These are phyloP conservation scores for Debaryomyces prosopidis DNA, from an alignment of 805 yeast genomes.

Conservation along the genomic window DNA sequence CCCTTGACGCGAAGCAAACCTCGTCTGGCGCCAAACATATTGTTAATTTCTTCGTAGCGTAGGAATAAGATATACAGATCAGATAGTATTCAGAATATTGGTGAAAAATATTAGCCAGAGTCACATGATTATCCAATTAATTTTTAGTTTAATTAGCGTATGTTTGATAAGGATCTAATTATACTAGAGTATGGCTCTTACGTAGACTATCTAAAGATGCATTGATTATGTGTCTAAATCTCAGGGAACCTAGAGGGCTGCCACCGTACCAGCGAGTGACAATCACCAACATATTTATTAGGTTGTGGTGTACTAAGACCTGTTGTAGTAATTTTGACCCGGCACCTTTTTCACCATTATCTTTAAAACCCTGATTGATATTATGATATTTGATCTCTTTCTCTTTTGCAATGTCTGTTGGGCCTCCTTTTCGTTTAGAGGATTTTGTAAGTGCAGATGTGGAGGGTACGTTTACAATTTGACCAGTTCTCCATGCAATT, in stretches of 20 bases:
- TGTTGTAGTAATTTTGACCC: slow-evolving; percentile 58
- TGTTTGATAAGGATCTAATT: neutral
- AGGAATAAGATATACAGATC: neutral
- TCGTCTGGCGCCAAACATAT: neutral
- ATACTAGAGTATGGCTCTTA: neutral
- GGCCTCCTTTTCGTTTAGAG: slow-evolving; percentile 34
- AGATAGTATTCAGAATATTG: neutral
- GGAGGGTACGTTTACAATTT: neutral
- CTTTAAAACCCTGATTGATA: slow-evolving; percentile 60
- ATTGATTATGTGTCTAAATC: slow-evolving; percentile 67
- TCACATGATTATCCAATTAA: neutral
- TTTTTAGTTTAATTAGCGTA: neutral
- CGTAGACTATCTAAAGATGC: slow-evolving; percentile 3
- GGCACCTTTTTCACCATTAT: slow-evolving; percentile 76
- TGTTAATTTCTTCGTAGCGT: neutral
- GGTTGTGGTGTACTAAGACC: slow-evolving; percentile 48
- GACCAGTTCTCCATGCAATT: slow-evolving; percentile 68
- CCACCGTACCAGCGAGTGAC: slow-evolving; percentile 88
- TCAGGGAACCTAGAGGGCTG: slow-evolving; percentile 63
- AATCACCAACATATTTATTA: slow-evolving; percentile 59
- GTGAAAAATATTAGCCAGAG: neutral
- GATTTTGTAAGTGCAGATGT: neutral
- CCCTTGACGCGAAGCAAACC: neutral
- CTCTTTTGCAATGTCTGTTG: slow-evolving; percentile 4
- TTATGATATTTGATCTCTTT: slow-evolving; percentile 16